Evolutionary conservation across 1,284 basidiomycete species (phyloP).

Genomic region (Tetrapyrgos nigripes): DNA sequence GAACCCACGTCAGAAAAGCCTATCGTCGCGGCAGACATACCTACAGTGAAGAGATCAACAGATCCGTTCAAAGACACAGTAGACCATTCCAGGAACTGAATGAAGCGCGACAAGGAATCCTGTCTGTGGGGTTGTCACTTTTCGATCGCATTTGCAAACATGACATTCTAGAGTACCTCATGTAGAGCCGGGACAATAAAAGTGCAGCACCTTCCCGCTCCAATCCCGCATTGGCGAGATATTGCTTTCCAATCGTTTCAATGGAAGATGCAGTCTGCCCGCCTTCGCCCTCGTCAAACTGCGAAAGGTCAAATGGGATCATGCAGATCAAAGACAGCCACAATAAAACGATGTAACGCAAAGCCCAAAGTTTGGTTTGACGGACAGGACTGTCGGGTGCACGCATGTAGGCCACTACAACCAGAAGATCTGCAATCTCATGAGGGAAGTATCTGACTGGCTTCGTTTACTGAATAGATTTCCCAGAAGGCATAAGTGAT

Average conservation of each 20-base stretch:
- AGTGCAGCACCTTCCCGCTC: constrained; percentile 83
- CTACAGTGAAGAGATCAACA: constrained; percentile 59
- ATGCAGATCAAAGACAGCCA: constrained; percentile 96
- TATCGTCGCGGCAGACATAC: constrained; percentile 16
- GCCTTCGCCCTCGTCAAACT: constrained; percentile 71
- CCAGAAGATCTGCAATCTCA: constrained; percentile 81
- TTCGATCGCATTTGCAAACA: not conserved
- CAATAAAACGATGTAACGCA: constrained; percentile 86
- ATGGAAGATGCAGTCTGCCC: constrained; percentile 61
- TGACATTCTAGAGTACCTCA: constrained; percentile 57
- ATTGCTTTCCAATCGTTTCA: constrained; percentile 64
- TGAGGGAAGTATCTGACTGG: constrained; percentile 94
- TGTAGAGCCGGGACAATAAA: constrained; percentile 78
- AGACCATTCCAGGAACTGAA: constrained; percentile 59
- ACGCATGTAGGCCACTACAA: constrained; percentile 75
- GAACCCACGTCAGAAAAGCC: not conserved
- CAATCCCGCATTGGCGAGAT: constrained; percentile 75
- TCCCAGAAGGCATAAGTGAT: constrained; percentile 4
- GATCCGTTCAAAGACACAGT: constrained; percentile 39
- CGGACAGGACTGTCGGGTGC: constrained; percentile 52
- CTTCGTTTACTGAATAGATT: constrained; percentile 22
- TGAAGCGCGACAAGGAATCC: constrained; percentile 60
- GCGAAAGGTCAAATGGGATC: constrained; percentile 91
- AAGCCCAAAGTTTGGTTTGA: constrained; percentile 68
- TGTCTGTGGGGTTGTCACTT: constrained; percentile 52